phyloP scores from a whole-genome alignment of 176 grass and related monocot species.

The Pontederia paniculata region DNA sequence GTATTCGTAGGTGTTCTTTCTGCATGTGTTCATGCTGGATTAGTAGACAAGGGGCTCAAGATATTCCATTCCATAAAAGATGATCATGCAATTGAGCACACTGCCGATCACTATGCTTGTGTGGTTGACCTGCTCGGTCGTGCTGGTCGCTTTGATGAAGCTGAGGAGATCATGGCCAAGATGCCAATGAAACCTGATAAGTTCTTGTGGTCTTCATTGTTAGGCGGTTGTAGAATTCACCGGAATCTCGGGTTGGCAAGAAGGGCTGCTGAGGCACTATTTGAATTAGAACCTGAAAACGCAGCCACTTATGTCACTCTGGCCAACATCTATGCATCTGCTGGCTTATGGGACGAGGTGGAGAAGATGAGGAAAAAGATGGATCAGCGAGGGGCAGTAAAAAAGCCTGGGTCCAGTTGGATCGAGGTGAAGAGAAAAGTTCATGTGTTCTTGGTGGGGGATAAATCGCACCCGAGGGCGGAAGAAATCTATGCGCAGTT shows the following conservation, averaged over 20 bases:
- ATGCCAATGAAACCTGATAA: constrained; percentile 63
- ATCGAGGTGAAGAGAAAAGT: constrained; percentile 43
- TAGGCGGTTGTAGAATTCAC: constrained; percentile 50
- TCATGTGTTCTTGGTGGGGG: constrained; percentile 57
- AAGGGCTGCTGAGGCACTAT: constrained; percentile 49
- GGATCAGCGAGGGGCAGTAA: constrained; percentile 39
- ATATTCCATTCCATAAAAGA: constrained; percentile 65
- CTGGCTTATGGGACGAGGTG: constrained; percentile 47
- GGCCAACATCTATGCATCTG: constrained; percentile 58
- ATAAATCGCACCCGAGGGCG: constrained; percentile 43
- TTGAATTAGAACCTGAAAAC: constrained; percentile 79
- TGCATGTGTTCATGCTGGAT: constrained; percentile 64
- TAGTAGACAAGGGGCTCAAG: constrained; percentile 49
- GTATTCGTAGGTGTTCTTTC: constrained; percentile 59
- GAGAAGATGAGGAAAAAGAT: constrained; percentile 51
- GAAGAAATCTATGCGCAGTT: constrained; percentile 36
- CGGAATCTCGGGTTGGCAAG: constrained; percentile 53
- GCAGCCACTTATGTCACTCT: constrained; percentile 69
- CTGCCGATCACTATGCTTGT: constrained; percentile 69
- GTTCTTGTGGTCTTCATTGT: constrained; percentile 79
- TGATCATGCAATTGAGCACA: constrained; percentile 36
- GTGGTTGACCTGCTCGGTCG: constrained; percentile 64
- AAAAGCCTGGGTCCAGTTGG: constrained; percentile 67
- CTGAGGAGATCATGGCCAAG: constrained; percentile 43
- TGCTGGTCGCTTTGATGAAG: constrained; percentile 46